Conservation (phyloP, 805 yeast species). For the Saccharomycodes ludwigii region DNA sequence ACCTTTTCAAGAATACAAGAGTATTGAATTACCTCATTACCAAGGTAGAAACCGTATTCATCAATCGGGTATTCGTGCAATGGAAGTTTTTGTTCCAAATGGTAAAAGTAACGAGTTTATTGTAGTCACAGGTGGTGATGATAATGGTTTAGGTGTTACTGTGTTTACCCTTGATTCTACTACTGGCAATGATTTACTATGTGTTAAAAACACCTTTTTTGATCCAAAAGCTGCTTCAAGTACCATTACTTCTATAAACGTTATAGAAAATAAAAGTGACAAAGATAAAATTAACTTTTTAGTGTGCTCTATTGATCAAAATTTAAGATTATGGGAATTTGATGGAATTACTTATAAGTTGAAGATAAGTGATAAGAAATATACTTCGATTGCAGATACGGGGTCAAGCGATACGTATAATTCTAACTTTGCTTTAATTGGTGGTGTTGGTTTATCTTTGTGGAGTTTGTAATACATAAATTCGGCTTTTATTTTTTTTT, state of each 20-base stretch:
- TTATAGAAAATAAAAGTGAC: conserved; percentile 10
- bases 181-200: conserved; percentile 6
- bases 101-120: conserved; percentile 11
- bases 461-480: no score
- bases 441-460: conserved; percentile 73
- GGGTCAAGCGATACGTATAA: conserved; percentile 47
- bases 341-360: conserved; percentile 18
- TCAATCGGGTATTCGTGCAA: conserved; percentile 72
- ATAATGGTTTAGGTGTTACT: conserved; percentile 51
- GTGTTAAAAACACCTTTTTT: conserved; percentile 24
- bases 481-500: no score
- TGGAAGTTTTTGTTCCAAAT: conserved; percentile 24
- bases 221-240: conserved; percentile 66
- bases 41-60: conserved; percentile 43
- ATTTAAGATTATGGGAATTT: conserved; percentile 50
- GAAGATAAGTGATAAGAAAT: conserved; percentile 27
- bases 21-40: conserved; percentile 6
- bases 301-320: conserved; percentile 78
- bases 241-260: conserved; percentile 58
- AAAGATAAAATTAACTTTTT: conserved; percentile 25
- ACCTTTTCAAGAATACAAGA: neutral
- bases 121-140: conserved; percentile 84
- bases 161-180: conserved; percentile 21
- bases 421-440: conserved; percentile 34
- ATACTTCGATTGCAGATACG: conserved; percentile 85